Conservation (phyloP, 2,329 filamentous ascomycete species). For the Claviceps spartinae region DNA sequence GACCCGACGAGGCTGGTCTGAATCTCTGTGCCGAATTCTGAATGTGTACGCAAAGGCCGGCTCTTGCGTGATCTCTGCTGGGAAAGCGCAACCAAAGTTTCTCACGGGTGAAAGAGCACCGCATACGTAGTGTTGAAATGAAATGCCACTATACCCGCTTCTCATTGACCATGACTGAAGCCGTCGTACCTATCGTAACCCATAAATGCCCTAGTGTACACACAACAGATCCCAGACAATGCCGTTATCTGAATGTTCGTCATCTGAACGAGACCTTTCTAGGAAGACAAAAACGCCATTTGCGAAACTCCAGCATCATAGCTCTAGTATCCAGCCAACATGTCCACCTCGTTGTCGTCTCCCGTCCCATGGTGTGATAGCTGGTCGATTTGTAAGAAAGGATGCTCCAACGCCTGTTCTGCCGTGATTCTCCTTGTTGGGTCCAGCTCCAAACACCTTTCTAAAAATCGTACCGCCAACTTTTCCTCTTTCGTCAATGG, state of each 20-base stretch:
- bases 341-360: constrained; percentile 43
- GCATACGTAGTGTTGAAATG: background rate
- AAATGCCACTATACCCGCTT: background rate
- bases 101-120: background rate
- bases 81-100: background rate
- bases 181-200: background rate
- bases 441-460: constrained; percentile 62
- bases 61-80: background rate
- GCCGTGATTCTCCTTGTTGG: constrained; percentile 62
- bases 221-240: background rate
- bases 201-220: constrained; percentile 1
- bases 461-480: constrained; percentile 58
- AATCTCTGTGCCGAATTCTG: background rate
- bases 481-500: constrained; percentile 53
- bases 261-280: background rate
- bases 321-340: constrained; percentile 21
- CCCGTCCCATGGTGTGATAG: constrained; percentile 16
- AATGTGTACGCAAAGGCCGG: background rate
- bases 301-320: background rate
- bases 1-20: background rate
- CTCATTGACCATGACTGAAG: background rate
- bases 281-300: background rate
- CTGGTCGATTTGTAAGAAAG: constrained; percentile 41
- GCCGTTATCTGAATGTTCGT: background rate
- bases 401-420: constrained; percentile 57